A percentile compares a stretch with the other conserved stretches of the same genome.
phyloP scores from a whole-genome alignment of 2,329 filamentous ascomycete genomes.

The Dothistroma pini region DNA sequence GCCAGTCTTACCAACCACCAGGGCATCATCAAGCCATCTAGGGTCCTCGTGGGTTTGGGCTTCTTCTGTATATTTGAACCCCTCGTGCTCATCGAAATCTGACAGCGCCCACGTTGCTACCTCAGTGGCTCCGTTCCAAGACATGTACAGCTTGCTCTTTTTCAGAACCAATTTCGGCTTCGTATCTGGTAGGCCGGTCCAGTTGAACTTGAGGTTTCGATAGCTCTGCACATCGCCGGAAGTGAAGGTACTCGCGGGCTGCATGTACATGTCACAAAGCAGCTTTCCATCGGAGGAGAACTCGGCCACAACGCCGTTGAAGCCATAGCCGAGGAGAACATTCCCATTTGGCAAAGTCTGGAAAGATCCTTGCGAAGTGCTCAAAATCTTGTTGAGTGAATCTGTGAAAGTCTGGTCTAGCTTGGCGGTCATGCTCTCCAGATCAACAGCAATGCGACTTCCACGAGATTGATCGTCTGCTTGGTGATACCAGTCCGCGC shows the following conservation, averaged over 20 bases:
- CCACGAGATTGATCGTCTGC: conserved; percentile 22
- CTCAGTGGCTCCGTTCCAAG: conserved; percentile 48
- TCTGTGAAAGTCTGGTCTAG: conserved; percentile 29
- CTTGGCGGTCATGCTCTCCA: conserved; percentile 29
- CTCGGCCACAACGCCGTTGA: conserved; percentile 38
- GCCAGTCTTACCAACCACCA: conserved; percentile 14
- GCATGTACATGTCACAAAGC: conserved; percentile 53
- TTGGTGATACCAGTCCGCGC: conserved; percentile 33
- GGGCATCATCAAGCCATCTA: conserved; percentile 12
- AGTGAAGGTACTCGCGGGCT: conserved; percentile 43
- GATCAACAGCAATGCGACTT: conserved; percentile 23
- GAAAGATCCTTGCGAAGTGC: conserved; percentile 50
- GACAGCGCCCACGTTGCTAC: conserved; percentile 47
- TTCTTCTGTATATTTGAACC: neutral
- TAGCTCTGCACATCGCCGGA: conserved; percentile 44
- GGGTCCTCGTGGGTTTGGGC: conserved; percentile 2
- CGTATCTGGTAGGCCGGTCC: conserved; percentile 38
- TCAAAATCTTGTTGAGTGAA: conserved; percentile 36
- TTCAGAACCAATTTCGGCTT: conserved; percentile 28
- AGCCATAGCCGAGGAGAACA: conserved; percentile 55
- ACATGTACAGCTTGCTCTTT: conserved; percentile 43
- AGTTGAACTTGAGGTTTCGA: conserved; percentile 50
- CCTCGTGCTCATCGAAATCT: conserved; percentile 18
- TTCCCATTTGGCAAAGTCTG: conserved; percentile 53
- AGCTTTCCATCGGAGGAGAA: conserved; percentile 45